Evolutionary conservation across 2,329 filamentous ascomycete species (phyloP).

Genomic region (Phoma sp.): DNA sequence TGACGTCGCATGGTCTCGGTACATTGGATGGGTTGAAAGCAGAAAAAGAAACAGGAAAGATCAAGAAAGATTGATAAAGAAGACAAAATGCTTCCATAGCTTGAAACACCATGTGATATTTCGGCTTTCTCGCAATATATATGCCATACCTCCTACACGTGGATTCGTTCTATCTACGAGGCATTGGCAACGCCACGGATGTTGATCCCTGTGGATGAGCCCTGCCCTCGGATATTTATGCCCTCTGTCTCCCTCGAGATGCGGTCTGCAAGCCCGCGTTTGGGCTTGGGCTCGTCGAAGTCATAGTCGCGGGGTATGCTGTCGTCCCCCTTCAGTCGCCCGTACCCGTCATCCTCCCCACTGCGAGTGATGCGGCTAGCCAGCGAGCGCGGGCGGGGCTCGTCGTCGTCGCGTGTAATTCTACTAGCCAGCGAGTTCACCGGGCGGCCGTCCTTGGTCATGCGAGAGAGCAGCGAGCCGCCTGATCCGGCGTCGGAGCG

Average conservation of each 20-base stretch:
- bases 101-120: too few species aligned
- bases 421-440: slow-evolving; percentile 38
- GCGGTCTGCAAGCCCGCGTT: slow-evolving; percentile 24
- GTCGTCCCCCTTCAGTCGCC: slow-evolving; percentile 41
- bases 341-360: slow-evolving; percentile 29
- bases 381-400: slow-evolving; percentile 25
- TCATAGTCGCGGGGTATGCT: slow-evolving; percentile 33
- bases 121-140: too few species aligned
- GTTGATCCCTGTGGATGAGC: slow-evolving; percentile 29
- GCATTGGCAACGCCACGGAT: slow-evolving; percentile 45
- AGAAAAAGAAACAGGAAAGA: too few species aligned
- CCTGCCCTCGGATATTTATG: slow-evolving; percentile 43
- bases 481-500: slow-evolving; percentile 44
- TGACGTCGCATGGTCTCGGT: too few species aligned
- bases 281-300: slow-evolving; percentile 31
- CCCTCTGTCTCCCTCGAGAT: slow-evolving; percentile 25
- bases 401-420: slow-evolving; percentile 36
- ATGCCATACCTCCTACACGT: too few species aligned
- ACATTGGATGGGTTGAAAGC: too few species aligned
- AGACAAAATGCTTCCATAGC: too few species aligned
- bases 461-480: slow-evolving; percentile 38
- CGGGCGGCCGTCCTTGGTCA: slow-evolving; percentile 45
- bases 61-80: too few species aligned
- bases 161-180: slow-evolving; percentile 19
- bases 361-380: slow-evolving; percentile 41